Evolutionary conservation across 2,329 filamentous ascomycete species (phyloP), one percentile per base, ranked within the genome.

Genomic region (Diaporthe vexans): DNA sequence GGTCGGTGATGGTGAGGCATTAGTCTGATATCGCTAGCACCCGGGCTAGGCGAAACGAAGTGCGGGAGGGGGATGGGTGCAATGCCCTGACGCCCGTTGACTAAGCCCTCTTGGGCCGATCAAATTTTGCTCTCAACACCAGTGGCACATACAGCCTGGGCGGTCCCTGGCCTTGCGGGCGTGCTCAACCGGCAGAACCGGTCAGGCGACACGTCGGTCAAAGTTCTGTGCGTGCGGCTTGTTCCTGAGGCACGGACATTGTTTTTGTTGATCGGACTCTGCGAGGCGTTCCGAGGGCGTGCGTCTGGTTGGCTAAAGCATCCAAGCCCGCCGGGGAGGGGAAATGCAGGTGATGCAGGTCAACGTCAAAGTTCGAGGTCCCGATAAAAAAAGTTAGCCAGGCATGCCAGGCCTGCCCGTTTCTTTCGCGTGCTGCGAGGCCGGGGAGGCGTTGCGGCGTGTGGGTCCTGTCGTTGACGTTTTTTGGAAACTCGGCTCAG

Each of bases 1-100:
- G 51, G 58, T 26, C 63, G 56, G 48, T 43, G 70, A 75, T 75
- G 71, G 56, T 75, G 73, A 73, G 71, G 73, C 71, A 67, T 73
- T 70, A 75, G 73, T 70, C 46, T 72, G 35, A 56, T 69, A 17
- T 70, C 63, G 48, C 63, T 51, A 54, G 43, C 26, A 51, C 61
- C 19, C 19, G 46, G 46, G 46, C 46, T 67, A 52, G 59, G 59
- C 59, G 59, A 63, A 63, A 63, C 59, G 40, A 63, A n/a, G 59
- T 33, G 59, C 59, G 59, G 59, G 59, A 63, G 59, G 54, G 35
- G 40, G 40, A 46, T 46, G 58, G n/a, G 40, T 61, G 35, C 35
- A 61, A 26, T 63, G 59, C 61, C 43, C 26, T 51, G 61, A 35
- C 61, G 61, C 21, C 61, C 46, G 46, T 67, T 37, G 61, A 51